These are phyloP conservation scores for Pyricularia grisea DNA, from an alignment of 2,329 filamentous ascomycete genomes.

Conservation along the genomic window DNA sequence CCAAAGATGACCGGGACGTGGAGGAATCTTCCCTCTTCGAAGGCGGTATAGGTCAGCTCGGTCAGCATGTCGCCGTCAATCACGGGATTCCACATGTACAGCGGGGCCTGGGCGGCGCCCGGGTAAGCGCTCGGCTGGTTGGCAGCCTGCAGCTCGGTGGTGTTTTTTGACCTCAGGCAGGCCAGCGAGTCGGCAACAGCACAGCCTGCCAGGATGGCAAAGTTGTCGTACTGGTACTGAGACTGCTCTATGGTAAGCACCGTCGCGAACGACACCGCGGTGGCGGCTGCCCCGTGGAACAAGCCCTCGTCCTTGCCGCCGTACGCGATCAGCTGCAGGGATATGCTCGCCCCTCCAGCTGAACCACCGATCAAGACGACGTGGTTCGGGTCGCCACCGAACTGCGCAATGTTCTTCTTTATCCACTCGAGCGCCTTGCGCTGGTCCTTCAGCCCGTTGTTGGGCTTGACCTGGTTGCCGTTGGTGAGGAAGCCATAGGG, in stretches of 20 bases:
- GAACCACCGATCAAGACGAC: conserved; percentile 44
- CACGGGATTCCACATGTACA: conserved; percentile 45
- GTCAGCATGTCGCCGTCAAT: conserved; percentile 43
- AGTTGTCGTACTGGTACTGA: conserved; percentile 41
- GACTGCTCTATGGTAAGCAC: conserved; percentile 35
- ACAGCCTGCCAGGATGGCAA: conserved; percentile 34
- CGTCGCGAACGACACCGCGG: conserved; percentile 42
- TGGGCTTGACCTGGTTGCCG: conserved; percentile 31
- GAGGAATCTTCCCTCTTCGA: conserved; percentile 38
- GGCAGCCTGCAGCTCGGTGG: conserved; percentile 28
- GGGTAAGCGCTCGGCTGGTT: conserved; percentile 31
- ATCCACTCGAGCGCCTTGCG: conserved; percentile 51
- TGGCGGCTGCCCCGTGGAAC: conserved; percentile 40
- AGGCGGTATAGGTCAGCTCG: conserved; percentile 39
- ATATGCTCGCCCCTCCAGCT: conserved; percentile 58
- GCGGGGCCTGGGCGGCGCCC: conserved; percentile 23
- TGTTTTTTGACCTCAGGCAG: conserved; percentile 35
- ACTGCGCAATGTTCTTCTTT: conserved; percentile 39
- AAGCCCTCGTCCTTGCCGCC: conserved; percentile 35
- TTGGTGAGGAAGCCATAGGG: conserved; percentile 62
- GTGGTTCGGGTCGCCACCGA: conserved; percentile 12
- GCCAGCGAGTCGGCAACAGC: conserved; percentile 20
- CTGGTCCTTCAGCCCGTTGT: conserved; percentile 56
- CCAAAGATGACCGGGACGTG: conserved; percentile 45
- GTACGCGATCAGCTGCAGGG: conserved; percentile 50